These are phyloP conservation scores for Cladosporium sp. DNA, from an alignment of 2,329 filamentous ascomycete genomes.

Conservation along the genomic window DNA sequence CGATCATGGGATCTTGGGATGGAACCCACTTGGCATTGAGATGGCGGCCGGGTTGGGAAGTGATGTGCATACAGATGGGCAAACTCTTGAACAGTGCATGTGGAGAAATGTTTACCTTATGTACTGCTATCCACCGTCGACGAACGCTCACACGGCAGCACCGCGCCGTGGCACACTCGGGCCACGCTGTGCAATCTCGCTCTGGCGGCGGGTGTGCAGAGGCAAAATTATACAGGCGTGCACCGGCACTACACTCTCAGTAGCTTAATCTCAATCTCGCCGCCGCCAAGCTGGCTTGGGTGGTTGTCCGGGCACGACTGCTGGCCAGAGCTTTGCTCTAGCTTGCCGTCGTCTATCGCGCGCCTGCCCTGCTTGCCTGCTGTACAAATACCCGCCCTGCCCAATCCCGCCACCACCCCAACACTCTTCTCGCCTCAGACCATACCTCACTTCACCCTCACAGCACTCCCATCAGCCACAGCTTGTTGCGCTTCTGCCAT, in stretches of 20 bases:
- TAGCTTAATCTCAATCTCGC: conserved; percentile 6
- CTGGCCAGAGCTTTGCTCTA: conserved; percentile 12
- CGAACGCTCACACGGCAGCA: background rate
- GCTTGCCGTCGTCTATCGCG: conserved; percentile 7
- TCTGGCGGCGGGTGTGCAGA: background rate
- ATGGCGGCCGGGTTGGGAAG: background rate
- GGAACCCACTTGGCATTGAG: background rate
- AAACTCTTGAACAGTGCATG: conserved; percentile 14
- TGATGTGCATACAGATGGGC: background rate
- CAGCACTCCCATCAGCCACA: background rate
- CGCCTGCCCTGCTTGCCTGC: conserved; percentile 1
- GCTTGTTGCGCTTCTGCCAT: background rate
- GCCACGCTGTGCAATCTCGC: conserved; percentile 11
- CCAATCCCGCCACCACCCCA: conserved; percentile 2
- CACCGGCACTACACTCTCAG: background rate
- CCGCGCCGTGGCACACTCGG: background rate
- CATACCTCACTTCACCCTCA: background rate
- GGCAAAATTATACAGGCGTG: background rate
- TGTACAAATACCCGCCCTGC: conserved; percentile 4
- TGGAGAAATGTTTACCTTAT: conserved; percentile 5
- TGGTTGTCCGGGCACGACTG: conserved; percentile 1
- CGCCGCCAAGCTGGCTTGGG: conserved; percentile 3
- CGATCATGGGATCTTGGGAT: conserved; percentile 1
- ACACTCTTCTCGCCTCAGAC: background rate
- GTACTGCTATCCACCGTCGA: background rate